Evolutionary conservation across 768 basidiomycete genomes (phyloP).

Genomic region (Leccinum fibrillosum): DNA sequence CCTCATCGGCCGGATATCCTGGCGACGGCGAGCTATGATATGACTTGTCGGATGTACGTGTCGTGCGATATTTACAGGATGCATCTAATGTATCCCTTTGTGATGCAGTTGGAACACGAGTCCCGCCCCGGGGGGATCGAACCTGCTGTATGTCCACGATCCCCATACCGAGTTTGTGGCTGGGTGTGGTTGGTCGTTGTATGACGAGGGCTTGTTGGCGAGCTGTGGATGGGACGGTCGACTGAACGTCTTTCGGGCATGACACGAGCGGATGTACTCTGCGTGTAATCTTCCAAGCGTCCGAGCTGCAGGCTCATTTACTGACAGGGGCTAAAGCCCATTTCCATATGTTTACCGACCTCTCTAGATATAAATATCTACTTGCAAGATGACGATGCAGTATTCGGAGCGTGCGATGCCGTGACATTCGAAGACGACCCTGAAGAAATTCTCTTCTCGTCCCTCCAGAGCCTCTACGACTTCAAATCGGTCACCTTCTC

Average conservation of each 20-base stretch:
- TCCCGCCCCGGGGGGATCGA: conserved; percentile 44
- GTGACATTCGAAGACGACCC: conserved; percentile 33
- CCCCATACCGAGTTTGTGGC: conserved; percentile 94
- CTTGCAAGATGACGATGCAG: neutral
- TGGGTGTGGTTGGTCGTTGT: conserved; percentile 89
- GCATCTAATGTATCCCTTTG: neutral
- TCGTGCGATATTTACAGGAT: neutral
- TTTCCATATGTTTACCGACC: neutral
- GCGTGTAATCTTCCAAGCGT: neutral
- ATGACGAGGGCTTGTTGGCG: conserved; percentile 81
- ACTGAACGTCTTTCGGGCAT: conserved; percentile 70
- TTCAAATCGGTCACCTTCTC: conserved; percentile 26
- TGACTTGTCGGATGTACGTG: conserved; percentile 89
- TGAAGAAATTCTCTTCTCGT: conserved; percentile 67
- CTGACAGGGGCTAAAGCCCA: neutral
- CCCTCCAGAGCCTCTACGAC: conserved; percentile 61
- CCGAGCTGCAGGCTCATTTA: too few relatives aligned
- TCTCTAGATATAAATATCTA: neutral
- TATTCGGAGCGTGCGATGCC: neutral
- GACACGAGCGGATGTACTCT: conserved; percentile 1
- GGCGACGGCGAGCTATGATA: conserved; percentile 82
- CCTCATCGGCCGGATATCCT: conserved; percentile 71
- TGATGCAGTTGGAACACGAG: conserved; percentile 68
- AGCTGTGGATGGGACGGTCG: conserved; percentile 92
- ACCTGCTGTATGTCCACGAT: conserved; percentile 72